Conservation (phyloP, 192 early-diverging fungal species). For the Umbelopsis isabellina region DNA sequence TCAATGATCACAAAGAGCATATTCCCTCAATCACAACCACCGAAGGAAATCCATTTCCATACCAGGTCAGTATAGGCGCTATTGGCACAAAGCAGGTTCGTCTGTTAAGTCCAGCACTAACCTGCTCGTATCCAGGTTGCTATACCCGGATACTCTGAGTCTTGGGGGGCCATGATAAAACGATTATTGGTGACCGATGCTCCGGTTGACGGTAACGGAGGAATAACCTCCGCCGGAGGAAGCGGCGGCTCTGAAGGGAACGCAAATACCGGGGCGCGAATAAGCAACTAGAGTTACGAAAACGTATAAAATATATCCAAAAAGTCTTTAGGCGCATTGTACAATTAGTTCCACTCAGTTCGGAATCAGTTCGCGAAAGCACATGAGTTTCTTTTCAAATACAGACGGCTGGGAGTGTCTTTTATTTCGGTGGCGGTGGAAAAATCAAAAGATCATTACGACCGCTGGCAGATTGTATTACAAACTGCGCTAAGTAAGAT, state of each 20-base stretch:
- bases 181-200: constrained; percentile 50
- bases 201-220: constrained; percentile 14
- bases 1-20: constrained; percentile 67
- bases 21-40: constrained; percentile 65
- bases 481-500: too few species aligned
- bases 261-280: constrained; percentile 11
- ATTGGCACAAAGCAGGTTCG: not conserved
- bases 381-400: too few species aligned
- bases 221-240: constrained; percentile 5
- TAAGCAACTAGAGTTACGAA: not conserved
- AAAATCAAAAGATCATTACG: too few species aligned
- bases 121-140: constrained; percentile 42
- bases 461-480: too few species aligned
- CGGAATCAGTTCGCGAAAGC: too few species aligned
- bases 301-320: not conserved
- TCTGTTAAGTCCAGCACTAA: not conserved
- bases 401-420: too few species aligned
- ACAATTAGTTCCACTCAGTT: not conserved
- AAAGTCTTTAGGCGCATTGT: not conserved
- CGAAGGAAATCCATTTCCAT: constrained; percentile 64
- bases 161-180: constrained; percentile 63
- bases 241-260: constrained; percentile 3
- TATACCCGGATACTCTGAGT: constrained; percentile 50
- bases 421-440: too few species aligned
- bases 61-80: constrained; percentile 43